Conservation (phyloP, 2,329 filamentous ascomycete genomes). For the Metarhizium guizhouense region DNA sequence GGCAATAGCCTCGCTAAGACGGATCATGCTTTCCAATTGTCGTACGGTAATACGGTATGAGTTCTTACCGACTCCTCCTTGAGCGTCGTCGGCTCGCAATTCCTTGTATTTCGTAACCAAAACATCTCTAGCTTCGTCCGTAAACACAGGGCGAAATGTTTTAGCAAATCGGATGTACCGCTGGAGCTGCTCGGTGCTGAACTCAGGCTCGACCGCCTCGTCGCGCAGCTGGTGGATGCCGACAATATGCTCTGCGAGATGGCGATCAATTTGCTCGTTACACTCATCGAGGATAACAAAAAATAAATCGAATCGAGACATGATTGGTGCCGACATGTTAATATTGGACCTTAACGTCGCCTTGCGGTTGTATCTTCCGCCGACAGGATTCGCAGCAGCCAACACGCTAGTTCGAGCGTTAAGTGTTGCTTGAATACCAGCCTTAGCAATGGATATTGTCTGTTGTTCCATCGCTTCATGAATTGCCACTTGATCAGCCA, state of each 20-base stretch:
- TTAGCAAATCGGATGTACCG: slow-evolving; percentile 94
- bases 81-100: slow-evolving; percentile 82
- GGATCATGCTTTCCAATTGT: slow-evolving; percentile 92
- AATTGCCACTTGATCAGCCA: slow-evolving; percentile 93
- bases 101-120: slow-evolving; percentile 95
- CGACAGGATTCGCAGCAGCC: slow-evolving; percentile 91
- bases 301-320: slow-evolving; percentile 98
- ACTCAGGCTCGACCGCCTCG: slow-evolving; percentile 83
- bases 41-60: slow-evolving; percentile 96
- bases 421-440: slow-evolving; percentile 93
- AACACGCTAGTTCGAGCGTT: slow-evolving; percentile 94
- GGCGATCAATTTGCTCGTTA: slow-evolving; percentile 82
- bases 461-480: slow-evolving; percentile 99
- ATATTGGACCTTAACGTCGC: slow-evolving; percentile 88
- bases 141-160: slow-evolving; percentile 91
- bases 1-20: slow-evolving; percentile 92
- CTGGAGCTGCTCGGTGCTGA: slow-evolving; percentile 92
- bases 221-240: slow-evolving; percentile 88
- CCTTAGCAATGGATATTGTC: slow-evolving; percentile 97
- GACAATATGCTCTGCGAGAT: slow-evolving; percentile 91
- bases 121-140: slow-evolving; percentile 72
- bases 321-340: slow-evolving; percentile 98
- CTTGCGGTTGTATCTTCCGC: slow-evolving; percentile 95
- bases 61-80: slow-evolving; percentile 88
- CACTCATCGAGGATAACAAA: slow-evolving; percentile 97